Evolutionary conservation across 345 rosid species (phyloP).

Genomic region (Conringia planisiliqua): DNA sequence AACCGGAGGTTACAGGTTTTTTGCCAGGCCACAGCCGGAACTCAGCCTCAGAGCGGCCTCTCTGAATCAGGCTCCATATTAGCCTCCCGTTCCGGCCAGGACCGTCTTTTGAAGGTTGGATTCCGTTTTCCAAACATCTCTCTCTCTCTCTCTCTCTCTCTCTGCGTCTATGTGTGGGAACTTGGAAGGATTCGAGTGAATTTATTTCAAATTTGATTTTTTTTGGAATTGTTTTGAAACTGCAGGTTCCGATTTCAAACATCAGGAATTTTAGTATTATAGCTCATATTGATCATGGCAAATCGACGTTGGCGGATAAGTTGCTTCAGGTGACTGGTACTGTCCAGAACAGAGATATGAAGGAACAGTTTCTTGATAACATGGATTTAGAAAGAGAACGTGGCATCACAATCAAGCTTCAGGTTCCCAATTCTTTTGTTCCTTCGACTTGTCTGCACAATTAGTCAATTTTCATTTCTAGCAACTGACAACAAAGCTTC

Average conservation of each 20-base stretch:
- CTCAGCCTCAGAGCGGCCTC: conserved; percentile 36
- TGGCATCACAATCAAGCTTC: conserved; percentile 96
- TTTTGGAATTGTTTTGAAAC: neutral
- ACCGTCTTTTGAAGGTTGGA: conserved; percentile 65
- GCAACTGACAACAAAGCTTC: neutral
- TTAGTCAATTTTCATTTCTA: neutral
- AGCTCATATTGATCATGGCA: conserved; percentile 98
- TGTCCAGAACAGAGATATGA: conserved; percentile 89
- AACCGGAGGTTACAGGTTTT: conserved; percentile 19
- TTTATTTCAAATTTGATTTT: neutral
- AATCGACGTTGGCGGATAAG: conserved; percentile 93
- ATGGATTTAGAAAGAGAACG: conserved; percentile 99
- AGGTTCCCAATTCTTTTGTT: conserved; percentile 39
- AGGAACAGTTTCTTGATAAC: conserved; percentile 95
- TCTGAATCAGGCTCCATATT: conserved; percentile 33
- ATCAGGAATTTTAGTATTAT: conserved; percentile 87
- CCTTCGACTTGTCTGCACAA: neutral
- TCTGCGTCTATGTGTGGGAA: neutral
- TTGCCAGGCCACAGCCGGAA: conserved; percentile 40
- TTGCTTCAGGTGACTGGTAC: conserved; percentile 94
- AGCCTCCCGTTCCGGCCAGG: conserved; percentile 53
- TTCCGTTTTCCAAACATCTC: neutral
- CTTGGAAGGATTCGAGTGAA: neutral
- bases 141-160: neutral
- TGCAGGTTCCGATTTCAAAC: conserved; percentile 67